Evolutionary conservation across 768 basidiomycete species (phyloP).

Genomic region (Lactarius akahatsu): DNA sequence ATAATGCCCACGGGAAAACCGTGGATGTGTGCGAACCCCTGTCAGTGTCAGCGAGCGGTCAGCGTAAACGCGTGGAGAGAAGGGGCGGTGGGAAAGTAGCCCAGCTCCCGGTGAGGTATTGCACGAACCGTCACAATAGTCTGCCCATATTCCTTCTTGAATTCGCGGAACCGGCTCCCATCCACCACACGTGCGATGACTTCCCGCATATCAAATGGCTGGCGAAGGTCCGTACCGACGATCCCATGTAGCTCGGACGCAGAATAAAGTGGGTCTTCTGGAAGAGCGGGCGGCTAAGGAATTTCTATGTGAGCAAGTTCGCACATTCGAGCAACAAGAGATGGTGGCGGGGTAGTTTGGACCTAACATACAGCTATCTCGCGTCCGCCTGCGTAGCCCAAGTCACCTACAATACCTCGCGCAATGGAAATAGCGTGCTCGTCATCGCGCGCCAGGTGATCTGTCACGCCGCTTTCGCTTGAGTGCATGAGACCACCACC

Average conservation of each 20-base stretch:
- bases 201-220: constrained; percentile 91
- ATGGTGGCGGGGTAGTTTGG: neutral
- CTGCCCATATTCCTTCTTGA: constrained; percentile 92
- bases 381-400: constrained; percentile 60
- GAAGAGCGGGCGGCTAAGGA: constrained; percentile 49
- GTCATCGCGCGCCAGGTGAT: constrained; percentile 82
- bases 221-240: constrained; percentile 85
- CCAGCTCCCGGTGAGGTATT: neutral
- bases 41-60: neutral
- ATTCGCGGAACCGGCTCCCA: constrained; percentile 88
- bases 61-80: neutral
- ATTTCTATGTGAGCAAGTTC: constrained; percentile 8
- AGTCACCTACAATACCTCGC: constrained; percentile 71
- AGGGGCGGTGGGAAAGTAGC: constrained; percentile 4
- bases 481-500: constrained; percentile 93
- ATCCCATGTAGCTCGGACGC: constrained; percentile 85
- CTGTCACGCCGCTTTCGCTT: constrained; percentile 86
- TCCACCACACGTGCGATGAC: constrained; percentile 91
- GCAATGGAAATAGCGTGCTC: constrained; percentile 83
- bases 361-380: constrained; percentile 46
- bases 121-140: constrained; percentile 79
- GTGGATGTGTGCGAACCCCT: constrained; percentile 89
- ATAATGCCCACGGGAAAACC: constrained; percentile 90
- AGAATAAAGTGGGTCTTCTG: constrained; percentile 77
- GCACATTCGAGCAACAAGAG: constrained; percentile 9